phyloP scores from a whole-genome alignment of 2,329 filamentous ascomycete genomes.

The Akanthomyces dipterigenus region DNA sequence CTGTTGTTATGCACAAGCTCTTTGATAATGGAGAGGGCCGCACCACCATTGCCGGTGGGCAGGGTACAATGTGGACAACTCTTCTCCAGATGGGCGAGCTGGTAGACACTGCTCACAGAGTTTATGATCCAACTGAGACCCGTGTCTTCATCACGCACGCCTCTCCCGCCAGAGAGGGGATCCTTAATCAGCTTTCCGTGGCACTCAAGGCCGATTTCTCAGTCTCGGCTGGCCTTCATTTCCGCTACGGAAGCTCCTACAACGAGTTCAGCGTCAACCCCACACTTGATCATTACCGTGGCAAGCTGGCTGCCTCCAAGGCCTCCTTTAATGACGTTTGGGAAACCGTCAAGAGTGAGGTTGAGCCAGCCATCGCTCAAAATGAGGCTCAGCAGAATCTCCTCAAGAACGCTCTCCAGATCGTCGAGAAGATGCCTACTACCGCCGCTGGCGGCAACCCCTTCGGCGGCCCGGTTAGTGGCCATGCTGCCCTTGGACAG shows the following conservation, averaged over 20 bases:
- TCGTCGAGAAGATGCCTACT: conserved; percentile 97
- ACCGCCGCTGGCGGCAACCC: conserved; percentile 94
- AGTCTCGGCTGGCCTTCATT: conserved; percentile 93
- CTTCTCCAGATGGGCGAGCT: conserved; percentile 96
- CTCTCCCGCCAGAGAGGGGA: conserved; percentile 90
- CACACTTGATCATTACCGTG: conserved; percentile 94
- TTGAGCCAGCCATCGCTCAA: conserved; percentile 86
- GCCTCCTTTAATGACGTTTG: conserved; percentile 98
- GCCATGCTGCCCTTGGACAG: conserved; percentile 68
- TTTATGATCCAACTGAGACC: conserved; percentile 97
- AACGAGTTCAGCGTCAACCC: conserved; percentile 99
- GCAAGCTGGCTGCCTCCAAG: conserved; percentile 95
- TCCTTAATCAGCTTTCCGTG: conserved; percentile 95
- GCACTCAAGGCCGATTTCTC: conserved; percentile 98
- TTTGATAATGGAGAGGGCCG: conserved; percentile 98
- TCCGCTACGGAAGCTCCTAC: conserved; percentile 98
- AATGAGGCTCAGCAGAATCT: conserved; percentile 93
- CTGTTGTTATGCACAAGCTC: conserved; percentile 98
- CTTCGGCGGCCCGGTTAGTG: conserved; percentile 78
- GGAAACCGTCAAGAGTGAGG: conserved; percentile 96
- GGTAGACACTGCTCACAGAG: conserved; percentile 93
- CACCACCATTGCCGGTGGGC: conserved; percentile 95
- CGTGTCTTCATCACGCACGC: conserved; percentile 95
- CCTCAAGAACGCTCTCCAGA: conserved; percentile 80
- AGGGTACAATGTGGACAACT: conserved; percentile 99